These are phyloP conservation scores for Golovinomyces cichoracearum DNA, from an alignment of 2,329 filamentous ascomycete species.

Conservation along the genomic window DNA sequence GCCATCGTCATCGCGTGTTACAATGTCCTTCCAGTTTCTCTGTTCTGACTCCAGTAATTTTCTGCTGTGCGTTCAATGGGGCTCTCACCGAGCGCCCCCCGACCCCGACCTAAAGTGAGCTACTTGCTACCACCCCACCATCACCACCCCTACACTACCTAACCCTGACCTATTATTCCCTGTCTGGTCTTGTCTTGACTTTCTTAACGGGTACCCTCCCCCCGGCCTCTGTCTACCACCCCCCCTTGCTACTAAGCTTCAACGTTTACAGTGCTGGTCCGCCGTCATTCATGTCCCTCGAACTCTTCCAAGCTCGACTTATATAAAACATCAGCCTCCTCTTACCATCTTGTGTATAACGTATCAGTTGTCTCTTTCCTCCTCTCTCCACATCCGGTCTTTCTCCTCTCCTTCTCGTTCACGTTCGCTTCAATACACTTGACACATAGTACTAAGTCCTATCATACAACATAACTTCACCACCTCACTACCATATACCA, in stretches of 20 bases:
- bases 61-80: no score
- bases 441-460: neutral
- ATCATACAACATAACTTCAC: neutral
- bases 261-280: constrained; percentile 6
- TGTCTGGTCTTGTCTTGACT: neutral
- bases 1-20: no score
- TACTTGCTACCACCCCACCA: no score
- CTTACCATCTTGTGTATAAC: constrained; percentile 3
- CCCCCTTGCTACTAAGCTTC: constrained; percentile 6
- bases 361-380: neutral
- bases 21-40: no score
- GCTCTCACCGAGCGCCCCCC: neutral
- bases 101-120: neutral
- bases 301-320: constrained; percentile 1
- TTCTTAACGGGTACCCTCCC: neutral
- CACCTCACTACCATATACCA: neutral
- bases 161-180: neutral
- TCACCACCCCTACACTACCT: constrained; percentile 2
- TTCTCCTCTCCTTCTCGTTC: constrained; percentile 2
- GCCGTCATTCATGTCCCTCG: constrained; percentile 6
- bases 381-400: neutral
- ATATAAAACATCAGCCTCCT: constrained; percentile 12
- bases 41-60: no score
- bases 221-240: neutral
- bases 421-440: constrained; percentile 9